Conservation (phyloP, 176 grass and related monocot genomes). For the Carex parvula region DNA sequence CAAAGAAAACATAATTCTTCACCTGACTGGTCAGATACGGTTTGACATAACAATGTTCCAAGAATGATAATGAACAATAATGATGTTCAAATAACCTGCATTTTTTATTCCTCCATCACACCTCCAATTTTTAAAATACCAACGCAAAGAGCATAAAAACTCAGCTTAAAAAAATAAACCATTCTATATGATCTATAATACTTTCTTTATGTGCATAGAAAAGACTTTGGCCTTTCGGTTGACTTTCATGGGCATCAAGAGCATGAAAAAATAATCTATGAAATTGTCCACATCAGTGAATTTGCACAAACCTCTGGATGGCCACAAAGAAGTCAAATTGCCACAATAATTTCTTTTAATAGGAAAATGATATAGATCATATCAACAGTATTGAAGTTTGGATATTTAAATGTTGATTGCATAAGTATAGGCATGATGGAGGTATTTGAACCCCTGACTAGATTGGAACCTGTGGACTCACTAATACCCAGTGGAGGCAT, state of each 20-base stretch:
- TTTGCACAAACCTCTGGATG: neutral
- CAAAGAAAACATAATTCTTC: neutral
- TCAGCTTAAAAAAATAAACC: neutral
- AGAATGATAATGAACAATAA: neutral
- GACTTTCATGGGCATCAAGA: neutral
- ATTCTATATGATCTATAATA: neutral
- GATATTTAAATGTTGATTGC: slow-evolving; percentile 39
- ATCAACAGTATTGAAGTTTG: neutral
- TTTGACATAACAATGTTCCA: neutral
- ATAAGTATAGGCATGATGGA: slow-evolving; percentile 3
- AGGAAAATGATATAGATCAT: neutral
- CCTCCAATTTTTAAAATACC: neutral
- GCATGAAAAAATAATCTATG: neutral
- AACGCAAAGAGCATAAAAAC: neutral
- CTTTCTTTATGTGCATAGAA: neutral
- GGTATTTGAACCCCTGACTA: neutral
- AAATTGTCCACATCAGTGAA: neutral
- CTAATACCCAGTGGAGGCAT: neutral
- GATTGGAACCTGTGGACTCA: neutral
- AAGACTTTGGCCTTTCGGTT: neutral
- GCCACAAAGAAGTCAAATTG: neutral
- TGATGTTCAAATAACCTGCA: neutral
- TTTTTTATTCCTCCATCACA: neutral
- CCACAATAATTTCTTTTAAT: neutral
- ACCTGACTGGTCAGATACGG: too few relatives aligned